Evolutionary conservation across 345 rosid genomes (phyloP), one percentile per base, ranked within the genome.

Genomic region (Physaria fendleri): DNA sequence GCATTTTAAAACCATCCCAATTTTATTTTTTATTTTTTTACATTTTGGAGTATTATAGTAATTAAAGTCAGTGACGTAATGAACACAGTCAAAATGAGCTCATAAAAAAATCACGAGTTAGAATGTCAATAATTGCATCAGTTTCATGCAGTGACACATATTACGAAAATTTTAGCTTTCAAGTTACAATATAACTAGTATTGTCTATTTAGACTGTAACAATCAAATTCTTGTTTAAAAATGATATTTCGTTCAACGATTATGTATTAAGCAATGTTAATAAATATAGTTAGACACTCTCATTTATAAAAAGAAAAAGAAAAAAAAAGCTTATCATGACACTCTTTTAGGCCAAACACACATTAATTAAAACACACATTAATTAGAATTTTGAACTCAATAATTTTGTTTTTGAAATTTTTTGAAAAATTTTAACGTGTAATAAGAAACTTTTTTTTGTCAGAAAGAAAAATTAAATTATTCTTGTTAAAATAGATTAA

Each of bases 61-160:
- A n/a, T n/a, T n/a, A n/a, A n/a, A n/a, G n/a, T n/a, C n/a, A n/a
- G n/a, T n/a, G n/a, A 13, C 17, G 16, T 30, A 42, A 4, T 3
- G 22, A 35, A 44, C 25, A 47, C 42, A 33, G 71, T 38, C 11
- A 67, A 58, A 41, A 58, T 8, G 32, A 41, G 61, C 21, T 51
- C 54, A 14, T 18, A 2, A n/a, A 11, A 3, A 59, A 58, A 59
- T 49, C 44, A 34, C 5, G 54, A 35, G 54, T 43, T 16, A 42
- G 48, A 43, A 51, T 42, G 61, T 18, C 55, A 51, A 59, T 68
- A 52, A 68, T 60, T 68, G 67, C 67, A 68, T 68, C 49, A 52
- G 27, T 60, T 44, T 52, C 73, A 68, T 60, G 73, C 72, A 68
- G 61, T 68, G 22, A 68, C 61, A 59, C 39, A 51, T 25, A 23